Conservation (phyloP, 2,329 filamentous ascomycete species). For the Xylariaceae sp. region DNA sequence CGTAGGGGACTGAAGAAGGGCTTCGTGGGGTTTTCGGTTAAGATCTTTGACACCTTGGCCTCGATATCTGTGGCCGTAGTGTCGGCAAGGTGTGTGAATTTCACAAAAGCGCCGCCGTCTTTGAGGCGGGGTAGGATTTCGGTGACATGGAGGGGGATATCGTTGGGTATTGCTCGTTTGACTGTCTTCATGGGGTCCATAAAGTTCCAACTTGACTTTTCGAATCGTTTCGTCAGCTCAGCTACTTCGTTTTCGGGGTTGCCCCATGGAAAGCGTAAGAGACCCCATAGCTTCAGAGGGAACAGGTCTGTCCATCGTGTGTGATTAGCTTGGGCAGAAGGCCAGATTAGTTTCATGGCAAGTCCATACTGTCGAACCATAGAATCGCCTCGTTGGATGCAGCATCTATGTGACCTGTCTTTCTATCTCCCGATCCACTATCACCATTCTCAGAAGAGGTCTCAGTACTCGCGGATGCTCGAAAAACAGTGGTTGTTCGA, state of each 20-base stretch:
- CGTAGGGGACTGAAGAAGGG: conserved; percentile 89
- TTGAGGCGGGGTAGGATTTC: conserved; percentile 81
- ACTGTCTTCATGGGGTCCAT: conserved; percentile 52
- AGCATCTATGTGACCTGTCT: conserved; percentile 77
- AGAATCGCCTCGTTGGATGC: conserved; percentile 74
- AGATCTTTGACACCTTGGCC: conserved; percentile 55
- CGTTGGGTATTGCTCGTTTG: conserved; percentile 59
- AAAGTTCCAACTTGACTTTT: conserved; percentile 46
- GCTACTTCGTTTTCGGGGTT: conserved; percentile 45
- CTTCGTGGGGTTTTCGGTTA: conserved; percentile 68
- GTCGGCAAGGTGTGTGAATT: conserved; percentile 32
- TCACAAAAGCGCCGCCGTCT: conserved; percentile 91
- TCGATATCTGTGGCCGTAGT: conserved; percentile 53
- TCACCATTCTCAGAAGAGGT: no score
- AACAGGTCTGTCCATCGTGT: conserved; percentile 64
- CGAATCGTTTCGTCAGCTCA: conserved; percentile 49
- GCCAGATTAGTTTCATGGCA: background rate
- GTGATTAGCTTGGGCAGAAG: conserved; percentile 2
- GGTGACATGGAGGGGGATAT: conserved; percentile 64
- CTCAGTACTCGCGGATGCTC: conserved; percentile 38
- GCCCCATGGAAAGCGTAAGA: conserved; percentile 45
- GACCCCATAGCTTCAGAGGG: conserved; percentile 63
- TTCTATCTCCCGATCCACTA: conserved; percentile 57
- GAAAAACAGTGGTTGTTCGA: conserved; percentile 3
- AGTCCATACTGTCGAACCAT: conserved; percentile 76